Conservation (phyloP, 192 early-diverging fungal species). For the Phlyctochytrium bullatum region DNA sequence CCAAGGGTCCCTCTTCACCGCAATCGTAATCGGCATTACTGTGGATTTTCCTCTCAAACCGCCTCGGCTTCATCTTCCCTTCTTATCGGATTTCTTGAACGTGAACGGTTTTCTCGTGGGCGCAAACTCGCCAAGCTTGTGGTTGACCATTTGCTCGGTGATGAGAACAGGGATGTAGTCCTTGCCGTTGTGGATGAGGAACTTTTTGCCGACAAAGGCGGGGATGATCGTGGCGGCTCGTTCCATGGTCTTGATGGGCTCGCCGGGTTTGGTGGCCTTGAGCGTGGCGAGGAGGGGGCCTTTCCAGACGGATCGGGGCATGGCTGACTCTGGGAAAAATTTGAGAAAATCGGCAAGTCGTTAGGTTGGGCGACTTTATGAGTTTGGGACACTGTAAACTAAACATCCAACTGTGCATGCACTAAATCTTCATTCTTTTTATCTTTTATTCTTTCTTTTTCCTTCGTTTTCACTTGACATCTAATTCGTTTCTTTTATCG, state of each 20-base stretch:
- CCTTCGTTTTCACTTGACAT: too few species aligned
- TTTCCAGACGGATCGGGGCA: conserved; percentile 41
- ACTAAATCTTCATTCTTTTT: too few species aligned
- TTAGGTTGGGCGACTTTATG: too few species aligned
- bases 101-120: conserved; percentile 81
- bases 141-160: conserved; percentile 91
- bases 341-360: too few species aligned
- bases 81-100: conserved; percentile 50
- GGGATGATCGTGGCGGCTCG: conserved; percentile 88
- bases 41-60: too few species aligned
- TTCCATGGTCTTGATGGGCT: conserved; percentile 60
- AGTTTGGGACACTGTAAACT: too few species aligned
- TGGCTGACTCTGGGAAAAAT: conserved; percentile 1
- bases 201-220: conserved; percentile 81
- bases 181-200: conserved; percentile 94
- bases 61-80: too few species aligned
- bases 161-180: conserved; percentile 78
- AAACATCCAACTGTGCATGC: too few species aligned
- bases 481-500: too few species aligned
- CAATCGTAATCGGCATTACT: too few species aligned
- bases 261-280: conserved; percentile 18
- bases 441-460: too few species aligned
- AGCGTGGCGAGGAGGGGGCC: conserved; percentile 47
- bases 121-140: conserved; percentile 93
- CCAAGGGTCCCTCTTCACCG: too few species aligned